Percentiles rank a stretch among this genome's conserved stretches.
Evolutionary conservation across 768 basidiomycete species (phyloP).

Genomic region (Erythrobasidium yunnanense): DNA sequence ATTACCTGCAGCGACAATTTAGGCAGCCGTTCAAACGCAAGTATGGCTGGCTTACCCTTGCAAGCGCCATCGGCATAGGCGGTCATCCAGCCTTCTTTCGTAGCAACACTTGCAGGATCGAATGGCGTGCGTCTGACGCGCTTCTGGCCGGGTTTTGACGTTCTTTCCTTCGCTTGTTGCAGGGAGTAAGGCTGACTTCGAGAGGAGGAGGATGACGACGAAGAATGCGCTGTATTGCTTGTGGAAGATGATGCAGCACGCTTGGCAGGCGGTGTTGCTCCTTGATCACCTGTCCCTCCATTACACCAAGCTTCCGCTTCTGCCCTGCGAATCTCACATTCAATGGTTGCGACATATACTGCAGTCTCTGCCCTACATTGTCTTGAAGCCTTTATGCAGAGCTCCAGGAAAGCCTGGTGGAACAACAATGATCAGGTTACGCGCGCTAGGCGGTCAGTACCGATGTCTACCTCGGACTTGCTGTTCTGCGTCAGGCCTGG

Average conservation of each 20-base stretch:
- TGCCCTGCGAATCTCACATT: no score
- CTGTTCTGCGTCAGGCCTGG: not conserved
- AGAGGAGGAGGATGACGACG: no score
- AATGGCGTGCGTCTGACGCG: not conserved
- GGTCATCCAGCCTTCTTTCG: not conserved
- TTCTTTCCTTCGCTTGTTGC: not conserved
- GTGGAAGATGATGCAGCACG: no score
- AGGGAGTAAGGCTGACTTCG: not conserved
- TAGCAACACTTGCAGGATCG: not conserved
- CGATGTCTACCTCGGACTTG: not conserved
- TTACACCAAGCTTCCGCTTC: no score
- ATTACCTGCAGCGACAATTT: not conserved
- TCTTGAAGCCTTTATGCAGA: not conserved
- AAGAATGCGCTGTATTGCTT: no score
- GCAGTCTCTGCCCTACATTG: no score
- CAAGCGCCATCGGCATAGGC: slow-evolving; percentile 12
- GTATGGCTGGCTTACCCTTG: not conserved
- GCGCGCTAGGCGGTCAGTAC: not conserved
- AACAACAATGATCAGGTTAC: not conserved
- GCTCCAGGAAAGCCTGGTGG: not conserved
- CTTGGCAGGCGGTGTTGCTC: no score
- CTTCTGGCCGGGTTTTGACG: not conserved
- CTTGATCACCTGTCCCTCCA: no score
- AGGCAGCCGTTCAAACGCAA: not conserved
- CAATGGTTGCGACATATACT: no score